A percentile compares a stretch with the other conserved stretches of the same genome.
These are phyloP conservation scores for Pythium sukuiense DNA, from an alignment of 352 stramenopile genomes.

Conservation along the genomic window DNA sequence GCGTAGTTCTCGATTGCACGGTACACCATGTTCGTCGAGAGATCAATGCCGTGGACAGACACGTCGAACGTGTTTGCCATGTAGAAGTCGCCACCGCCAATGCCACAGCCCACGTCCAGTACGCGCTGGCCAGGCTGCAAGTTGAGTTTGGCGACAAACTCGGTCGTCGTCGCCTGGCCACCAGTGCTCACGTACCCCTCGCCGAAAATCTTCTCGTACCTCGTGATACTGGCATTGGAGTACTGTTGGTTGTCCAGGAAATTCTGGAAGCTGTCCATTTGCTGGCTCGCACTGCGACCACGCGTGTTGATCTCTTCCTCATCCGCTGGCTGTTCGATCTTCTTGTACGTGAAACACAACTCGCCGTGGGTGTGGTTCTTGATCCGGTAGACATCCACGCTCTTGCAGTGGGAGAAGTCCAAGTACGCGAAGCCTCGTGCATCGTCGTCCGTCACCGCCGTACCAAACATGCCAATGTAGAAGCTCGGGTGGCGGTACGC, in stretches of 20 bases:
- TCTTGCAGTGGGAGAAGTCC: conserved; percentile 32
- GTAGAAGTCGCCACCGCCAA: conserved; percentile 69
- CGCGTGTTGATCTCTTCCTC: conserved; percentile 30
- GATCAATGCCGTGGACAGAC: conserved; percentile 39
- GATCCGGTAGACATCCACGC: conserved; percentile 35
- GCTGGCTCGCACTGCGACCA: conserved; percentile 29
- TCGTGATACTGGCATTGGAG: conserved; percentile 33
- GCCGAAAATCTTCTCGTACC: conserved; percentile 48
- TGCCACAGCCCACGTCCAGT: conserved; percentile 77
- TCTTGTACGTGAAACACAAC: conserved; percentile 38
- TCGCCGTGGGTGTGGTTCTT: conserved; percentile 42
- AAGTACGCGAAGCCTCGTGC: conserved; percentile 26
- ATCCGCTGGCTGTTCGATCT: conserved; percentile 32
- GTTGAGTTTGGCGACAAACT: conserved; percentile 36
- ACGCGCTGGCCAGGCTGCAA: conserved; percentile 34
- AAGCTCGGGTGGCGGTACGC: conserved; percentile 43
- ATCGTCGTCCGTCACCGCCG: conserved; percentile 30
- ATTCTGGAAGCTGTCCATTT: conserved; percentile 40
- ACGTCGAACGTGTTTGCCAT: conserved; percentile 77
- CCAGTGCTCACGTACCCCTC: conserved; percentile 39
- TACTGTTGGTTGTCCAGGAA: conserved; percentile 45
- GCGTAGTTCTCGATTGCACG: conserved; percentile 31
- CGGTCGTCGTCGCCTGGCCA: conserved; percentile 36
- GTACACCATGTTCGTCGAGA: conserved; percentile 42
- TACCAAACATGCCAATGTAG: conserved; percentile 38